Evolutionary conservation across 345 rosid genomes (phyloP), one percentile per base, ranked within the genome.

Genomic region (Camelina sativa): DNA sequence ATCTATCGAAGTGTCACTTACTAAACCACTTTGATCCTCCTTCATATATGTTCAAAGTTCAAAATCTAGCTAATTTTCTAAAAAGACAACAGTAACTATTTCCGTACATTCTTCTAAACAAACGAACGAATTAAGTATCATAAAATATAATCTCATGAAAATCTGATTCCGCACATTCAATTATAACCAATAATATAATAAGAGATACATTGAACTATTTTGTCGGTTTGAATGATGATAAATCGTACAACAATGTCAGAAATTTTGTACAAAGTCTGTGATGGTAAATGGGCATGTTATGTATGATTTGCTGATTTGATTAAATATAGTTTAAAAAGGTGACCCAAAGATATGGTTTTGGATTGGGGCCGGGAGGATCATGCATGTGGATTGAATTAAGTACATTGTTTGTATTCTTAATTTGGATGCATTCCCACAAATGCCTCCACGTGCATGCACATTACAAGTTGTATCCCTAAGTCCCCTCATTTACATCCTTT

Each of bases 391-490:
- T 59, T 75, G 43, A 57, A 48, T 50, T 58, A 73, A 40, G 22
- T 73, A 38, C 52, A 53, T 73, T 40, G 77, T 73, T 64, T 30
- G 66, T 65, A 65, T 57, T 47, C 59, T 57, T 74, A 43, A 65
- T 46, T 64, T 74, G 72, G 57, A 67, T 75, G 61, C 54, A 67
- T 48, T 74, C 38, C 65, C 72, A 74, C 66, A 46, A 66, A 44
- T 25, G 41, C 32, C 34, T 50, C 78, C 72, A 65, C 72, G 66
- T 66, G 67, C 66, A 25, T 7, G 8, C 28, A 38, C 65, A 15
- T 65, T 5, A 44, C 62, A 52, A 53, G 4, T 35, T 65, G 58
- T 41, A 35, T 35, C 28, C 60, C 28, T 32, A 23, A 43, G 7
- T 3, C 19, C 53, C 53, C 13, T 16, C 43, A 55, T 56, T 56